Conservation (phyloP, 441 rosid species). For the Melianthus villosus region DNA sequence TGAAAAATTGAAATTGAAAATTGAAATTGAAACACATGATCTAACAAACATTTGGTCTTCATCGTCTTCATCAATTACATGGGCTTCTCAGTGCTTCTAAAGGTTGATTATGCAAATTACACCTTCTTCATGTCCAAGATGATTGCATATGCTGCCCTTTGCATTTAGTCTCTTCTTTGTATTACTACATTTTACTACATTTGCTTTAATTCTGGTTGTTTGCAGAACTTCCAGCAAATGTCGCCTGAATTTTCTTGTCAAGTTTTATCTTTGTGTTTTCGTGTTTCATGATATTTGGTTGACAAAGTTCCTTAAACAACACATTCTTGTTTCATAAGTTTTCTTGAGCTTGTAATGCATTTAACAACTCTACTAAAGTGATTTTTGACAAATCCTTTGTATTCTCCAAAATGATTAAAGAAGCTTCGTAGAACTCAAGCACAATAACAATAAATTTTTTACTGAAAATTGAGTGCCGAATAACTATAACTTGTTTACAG, state of each 20-base stretch:
- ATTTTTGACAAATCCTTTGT: slow-evolving; percentile 1
- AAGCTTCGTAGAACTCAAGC: background rate
- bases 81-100: background rate
- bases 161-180: background rate
- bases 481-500: background rate
- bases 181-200: background rate
- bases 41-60: slow-evolving; percentile 6
- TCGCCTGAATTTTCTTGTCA: background rate
- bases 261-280: background rate
- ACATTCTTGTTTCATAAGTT: background rate
- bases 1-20: too few species aligned
- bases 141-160: slow-evolving; percentile 1
- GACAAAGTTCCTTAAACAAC: background rate
- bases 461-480: background rate
- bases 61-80: background rate
- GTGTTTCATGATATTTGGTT: background rate
- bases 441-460: background rate
- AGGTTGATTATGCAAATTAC: background rate
- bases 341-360: slow-evolving; percentile 6
- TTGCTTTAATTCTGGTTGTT: background rate
- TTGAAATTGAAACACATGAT: too few species aligned
- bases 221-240: background rate
- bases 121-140: background rate
- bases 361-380: background rate
- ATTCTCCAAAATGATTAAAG: background rate